Evolutionary conservation across 106 monocot genomes (phyloP).

Genomic region (Posidonia australis): DNA sequence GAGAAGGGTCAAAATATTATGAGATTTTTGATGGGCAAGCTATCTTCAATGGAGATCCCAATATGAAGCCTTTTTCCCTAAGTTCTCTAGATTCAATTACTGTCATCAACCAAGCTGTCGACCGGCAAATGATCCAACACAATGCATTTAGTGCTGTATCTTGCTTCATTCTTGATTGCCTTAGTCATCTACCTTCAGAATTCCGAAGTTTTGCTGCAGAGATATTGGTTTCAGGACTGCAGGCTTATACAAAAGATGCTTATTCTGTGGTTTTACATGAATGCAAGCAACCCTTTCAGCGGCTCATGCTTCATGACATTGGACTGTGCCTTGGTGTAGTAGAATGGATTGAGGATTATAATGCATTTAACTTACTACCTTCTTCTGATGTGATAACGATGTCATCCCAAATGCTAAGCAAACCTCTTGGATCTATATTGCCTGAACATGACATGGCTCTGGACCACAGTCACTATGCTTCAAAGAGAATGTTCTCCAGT

Average conservation of each 20-base stretch:
- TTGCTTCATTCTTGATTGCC: constrained; percentile 69
- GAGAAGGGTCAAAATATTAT: background rate
- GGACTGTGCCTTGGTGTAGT: constrained; percentile 75
- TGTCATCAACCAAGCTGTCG: background rate
- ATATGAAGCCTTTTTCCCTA: no score
- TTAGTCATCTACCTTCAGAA: constrained; percentile 63
- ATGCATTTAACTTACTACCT: constrained; percentile 32
- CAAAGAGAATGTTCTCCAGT: constrained; percentile 1
- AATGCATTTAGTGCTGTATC: constrained; percentile 22
- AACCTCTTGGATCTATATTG: background rate
- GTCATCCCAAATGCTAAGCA: background rate
- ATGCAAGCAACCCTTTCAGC: constrained; percentile 39
- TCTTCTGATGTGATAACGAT: constrained; percentile 8
- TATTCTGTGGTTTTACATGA: constrained; percentile 39
- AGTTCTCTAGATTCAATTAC: background rate
- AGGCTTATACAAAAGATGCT: constrained; percentile 37
- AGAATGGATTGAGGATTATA: constrained; percentile 77
- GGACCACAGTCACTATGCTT: background rate
- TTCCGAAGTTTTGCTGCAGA: constrained; percentile 69
- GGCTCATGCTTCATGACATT: constrained; percentile 91
- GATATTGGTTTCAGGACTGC: constrained; percentile 64
- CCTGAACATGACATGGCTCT: constrained; percentile 1
- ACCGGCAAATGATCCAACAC: background rate
- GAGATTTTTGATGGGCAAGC: constrained; percentile 5
- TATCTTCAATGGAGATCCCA: background rate